Evolutionary conservation across 2,329 filamentous ascomycete genomes (phyloP).

Genomic region (Harringtonia lauricola): DNA sequence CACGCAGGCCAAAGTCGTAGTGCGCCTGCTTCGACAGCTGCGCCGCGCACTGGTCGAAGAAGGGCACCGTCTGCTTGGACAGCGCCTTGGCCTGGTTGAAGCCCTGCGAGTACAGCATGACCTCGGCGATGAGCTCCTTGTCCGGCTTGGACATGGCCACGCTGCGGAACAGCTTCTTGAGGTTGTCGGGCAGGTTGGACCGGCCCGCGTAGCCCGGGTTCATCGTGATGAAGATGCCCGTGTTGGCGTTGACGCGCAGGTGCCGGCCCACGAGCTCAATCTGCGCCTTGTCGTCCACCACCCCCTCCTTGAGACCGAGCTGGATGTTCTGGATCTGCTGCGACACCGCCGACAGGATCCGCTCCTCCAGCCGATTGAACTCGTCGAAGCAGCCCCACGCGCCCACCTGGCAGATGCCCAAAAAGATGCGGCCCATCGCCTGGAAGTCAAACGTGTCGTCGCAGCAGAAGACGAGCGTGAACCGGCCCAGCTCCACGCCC

Average conservation of each 20-base stretch:
- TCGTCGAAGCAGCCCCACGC: slow-evolving; percentile 99
- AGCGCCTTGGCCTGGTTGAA: slow-evolving; percentile 93
- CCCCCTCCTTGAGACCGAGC: slow-evolving; percentile 78
- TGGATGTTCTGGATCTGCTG: slow-evolving; percentile 99
- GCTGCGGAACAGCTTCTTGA: slow-evolving; percentile 99
- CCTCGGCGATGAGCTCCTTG: slow-evolving; percentile 98
- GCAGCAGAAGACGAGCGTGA: slow-evolving; percentile 98
- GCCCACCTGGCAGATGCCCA: slow-evolving; percentile 97
- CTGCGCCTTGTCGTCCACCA: slow-evolving; percentile 55
- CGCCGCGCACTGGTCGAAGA: slow-evolving; percentile 84
- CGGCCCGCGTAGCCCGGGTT: slow-evolving; percentile 97
- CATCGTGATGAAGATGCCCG: slow-evolving; percentile 99
- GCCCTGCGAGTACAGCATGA: slow-evolving; percentile 99
- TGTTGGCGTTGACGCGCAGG: slow-evolving; percentile 80
- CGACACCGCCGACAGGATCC: slow-evolving; percentile 93
- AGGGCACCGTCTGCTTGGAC: slow-evolving; percentile 92
- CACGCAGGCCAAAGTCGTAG: slow-evolving; percentile 97
- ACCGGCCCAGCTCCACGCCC: slow-evolving; percentile 89
- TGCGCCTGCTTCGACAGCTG: slow-evolving; percentile 91
- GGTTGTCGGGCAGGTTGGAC: slow-evolving; percentile 94
- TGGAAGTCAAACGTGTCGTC: slow-evolving; percentile 99
- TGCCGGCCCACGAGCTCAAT: slow-evolving; percentile 93
- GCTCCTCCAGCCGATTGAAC: slow-evolving; percentile 97
- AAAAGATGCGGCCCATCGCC: slow-evolving; percentile 98
- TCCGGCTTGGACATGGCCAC: slow-evolving; percentile 99